These are phyloP conservation scores for Leonotis leonurus DNA, from an alignment of 257 asterid genomes.

Conservation along the genomic window DNA sequence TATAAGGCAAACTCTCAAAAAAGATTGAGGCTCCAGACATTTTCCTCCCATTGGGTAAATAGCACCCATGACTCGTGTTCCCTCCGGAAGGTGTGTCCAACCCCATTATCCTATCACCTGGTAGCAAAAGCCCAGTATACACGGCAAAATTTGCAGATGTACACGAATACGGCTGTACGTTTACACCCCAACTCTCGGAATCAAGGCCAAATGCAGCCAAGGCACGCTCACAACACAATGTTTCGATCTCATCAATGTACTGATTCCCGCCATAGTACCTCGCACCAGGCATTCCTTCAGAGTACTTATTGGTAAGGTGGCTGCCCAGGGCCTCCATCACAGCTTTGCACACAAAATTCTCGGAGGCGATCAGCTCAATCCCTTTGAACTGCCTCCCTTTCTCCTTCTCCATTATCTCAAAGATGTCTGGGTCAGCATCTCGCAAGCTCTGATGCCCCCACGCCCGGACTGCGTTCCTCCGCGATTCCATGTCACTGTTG, in stretches of 20 bases:
- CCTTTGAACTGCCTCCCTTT: slow-evolving; percentile 77
- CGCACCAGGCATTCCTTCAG: slow-evolving; percentile 89
- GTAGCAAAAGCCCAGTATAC: slow-evolving; percentile 77
- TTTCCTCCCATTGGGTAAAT: slow-evolving; percentile 88
- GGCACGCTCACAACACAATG: slow-evolving; percentile 71
- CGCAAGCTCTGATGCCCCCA: slow-evolving; percentile 84
- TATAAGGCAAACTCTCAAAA: slow-evolving; percentile 85
- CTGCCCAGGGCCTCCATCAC: slow-evolving; percentile 95
- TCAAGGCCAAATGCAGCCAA: slow-evolving; percentile 83
- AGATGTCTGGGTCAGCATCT: slow-evolving; percentile 76
- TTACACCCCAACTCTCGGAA: slow-evolving; percentile 87
- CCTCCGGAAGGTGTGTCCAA: slow-evolving; percentile 98
- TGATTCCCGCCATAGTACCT: slow-evolving; percentile 95
- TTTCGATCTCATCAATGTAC: slow-evolving; percentile 93
- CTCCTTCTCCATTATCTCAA: slow-evolving; percentile 87
- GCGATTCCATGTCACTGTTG: slow-evolving; percentile 39
- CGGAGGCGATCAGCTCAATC: slow-evolving; percentile 90
- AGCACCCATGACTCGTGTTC: slow-evolving; percentile 94
- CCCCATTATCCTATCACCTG: slow-evolving; percentile 98
- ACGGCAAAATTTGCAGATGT: slow-evolving; percentile 97
- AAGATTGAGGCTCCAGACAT: slow-evolving; percentile 94
- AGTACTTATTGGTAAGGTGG: slow-evolving; percentile 85
- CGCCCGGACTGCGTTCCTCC: slow-evolving; percentile 46
- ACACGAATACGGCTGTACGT: slow-evolving; percentile 95
- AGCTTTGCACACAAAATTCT: slow-evolving; percentile 91